Evolutionary conservation across 139 green algal genomes (phyloP).

Genomic region (Pseudopediastrum boryanum): DNA sequence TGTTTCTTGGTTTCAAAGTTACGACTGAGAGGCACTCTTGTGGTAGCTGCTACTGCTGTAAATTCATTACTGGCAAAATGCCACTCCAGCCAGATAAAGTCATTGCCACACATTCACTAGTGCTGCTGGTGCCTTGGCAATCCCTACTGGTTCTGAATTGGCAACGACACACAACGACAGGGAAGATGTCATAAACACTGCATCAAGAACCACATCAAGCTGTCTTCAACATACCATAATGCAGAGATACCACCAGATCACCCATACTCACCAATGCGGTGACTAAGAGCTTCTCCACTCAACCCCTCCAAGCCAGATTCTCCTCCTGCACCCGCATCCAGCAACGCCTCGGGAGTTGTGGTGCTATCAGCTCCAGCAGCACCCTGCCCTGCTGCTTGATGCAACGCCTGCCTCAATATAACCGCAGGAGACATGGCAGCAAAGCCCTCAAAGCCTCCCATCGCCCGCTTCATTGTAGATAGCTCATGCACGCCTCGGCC

Average conservation of each 20-base stretch:
- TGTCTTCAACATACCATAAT: neutral
- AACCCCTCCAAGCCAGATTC: neutral
- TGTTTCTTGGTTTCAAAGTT: too few relatives aligned
- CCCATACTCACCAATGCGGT: slow-evolving; percentile 43
- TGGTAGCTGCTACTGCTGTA: too few relatives aligned
- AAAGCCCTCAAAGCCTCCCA: slow-evolving; percentile 70
- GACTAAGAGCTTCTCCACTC: slow-evolving; percentile 55
- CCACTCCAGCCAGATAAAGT: neutral
- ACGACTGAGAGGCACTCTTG: too few relatives aligned
- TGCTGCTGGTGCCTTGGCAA: neutral
- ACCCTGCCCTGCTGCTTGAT: neutral
- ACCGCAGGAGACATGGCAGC: slow-evolving; percentile 66
- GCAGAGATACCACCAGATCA: neutral
- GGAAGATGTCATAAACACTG: neutral
- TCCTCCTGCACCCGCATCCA: neutral
- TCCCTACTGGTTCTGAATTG: neutral
- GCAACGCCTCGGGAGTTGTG: neutral
- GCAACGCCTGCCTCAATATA: slow-evolving; percentile 55
- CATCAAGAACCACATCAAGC: neutral
- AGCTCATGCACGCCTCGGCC: slow-evolving; percentile 71
- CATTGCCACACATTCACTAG: neutral
- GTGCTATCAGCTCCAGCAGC: neutral
- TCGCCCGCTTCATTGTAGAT: slow-evolving; percentile 84
- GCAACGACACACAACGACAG: neutral
- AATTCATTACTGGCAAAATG: too few relatives aligned